Evolutionary conservation across 192 early-diverging fungal genomes (phyloP).

Genomic region (Allomyces javanicus): DNA sequence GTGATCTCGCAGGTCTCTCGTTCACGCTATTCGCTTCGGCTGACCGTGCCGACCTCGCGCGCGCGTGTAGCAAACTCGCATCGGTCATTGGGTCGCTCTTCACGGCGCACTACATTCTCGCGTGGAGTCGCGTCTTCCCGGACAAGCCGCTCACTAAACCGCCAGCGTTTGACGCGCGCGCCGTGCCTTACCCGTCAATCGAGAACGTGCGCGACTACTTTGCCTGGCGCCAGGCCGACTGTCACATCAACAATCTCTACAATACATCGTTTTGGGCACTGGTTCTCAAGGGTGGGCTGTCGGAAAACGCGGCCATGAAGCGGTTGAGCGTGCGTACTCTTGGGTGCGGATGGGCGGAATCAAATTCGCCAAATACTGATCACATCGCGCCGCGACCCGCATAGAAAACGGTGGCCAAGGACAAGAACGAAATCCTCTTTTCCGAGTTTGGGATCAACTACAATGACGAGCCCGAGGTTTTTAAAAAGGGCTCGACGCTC

Average conservation of each 20-base stretch:
- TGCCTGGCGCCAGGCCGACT: constrained; percentile 85
- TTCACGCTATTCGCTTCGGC: constrained; percentile 1
- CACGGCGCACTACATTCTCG: constrained; percentile 62
- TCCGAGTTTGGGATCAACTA: constrained; percentile 74
- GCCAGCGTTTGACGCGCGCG: constrained; percentile 80
- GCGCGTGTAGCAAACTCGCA: constrained; percentile 43
- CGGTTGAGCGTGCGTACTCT: constrained; percentile 36
- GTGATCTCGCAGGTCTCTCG: background rate
- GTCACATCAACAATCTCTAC: constrained; percentile 88
- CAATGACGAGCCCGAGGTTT: constrained; percentile 21
- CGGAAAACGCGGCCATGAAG: constrained; percentile 53
- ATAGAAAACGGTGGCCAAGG: constrained; percentile 64
- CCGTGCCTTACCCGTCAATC: constrained; percentile 67
- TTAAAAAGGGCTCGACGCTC: background rate
- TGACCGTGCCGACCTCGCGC: constrained; percentile 8
- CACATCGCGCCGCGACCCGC: background rate
- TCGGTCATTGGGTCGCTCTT: constrained; percentile 69
- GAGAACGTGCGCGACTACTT: constrained; percentile 79
- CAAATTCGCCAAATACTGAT: background rate
- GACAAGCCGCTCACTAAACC: constrained; percentile 43
- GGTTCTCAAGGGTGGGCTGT: constrained; percentile 43
- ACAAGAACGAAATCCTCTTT: constrained; percentile 86
- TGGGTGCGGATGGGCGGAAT: background rate
- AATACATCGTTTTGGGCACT: constrained; percentile 90
- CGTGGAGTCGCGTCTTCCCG: constrained; percentile 58